Evolutionary conservation across 164 flowering plant species (phyloP).

Genomic region (Annona cherimola): DNA sequence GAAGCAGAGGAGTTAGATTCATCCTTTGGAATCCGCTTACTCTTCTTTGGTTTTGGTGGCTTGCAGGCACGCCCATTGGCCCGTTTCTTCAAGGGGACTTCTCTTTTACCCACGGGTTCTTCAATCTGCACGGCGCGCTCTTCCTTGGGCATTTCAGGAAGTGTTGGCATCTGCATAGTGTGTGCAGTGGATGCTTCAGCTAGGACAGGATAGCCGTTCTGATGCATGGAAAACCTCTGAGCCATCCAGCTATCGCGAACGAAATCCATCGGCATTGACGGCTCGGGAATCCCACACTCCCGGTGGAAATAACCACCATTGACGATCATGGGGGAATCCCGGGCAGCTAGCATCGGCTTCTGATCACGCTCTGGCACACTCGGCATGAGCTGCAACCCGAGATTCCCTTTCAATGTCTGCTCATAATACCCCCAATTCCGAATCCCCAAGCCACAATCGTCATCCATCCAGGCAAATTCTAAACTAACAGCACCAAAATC

Average conservation of each 20-base stretch:
- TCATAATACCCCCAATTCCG: conserved; percentile 85
- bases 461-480: conserved; percentile 43
- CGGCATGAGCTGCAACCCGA: conserved; percentile 70
- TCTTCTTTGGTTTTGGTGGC: conserved; percentile 50
- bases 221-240: conserved; percentile 42
- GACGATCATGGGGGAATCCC: conserved; percentile 43
- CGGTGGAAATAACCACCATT: conserved; percentile 52
- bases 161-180: conserved; percentile 45
- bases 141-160: conserved; percentile 31
- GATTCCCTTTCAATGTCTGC: conserved; percentile 51
- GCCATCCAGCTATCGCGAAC: conserved; percentile 51
- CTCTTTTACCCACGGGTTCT: conserved; percentile 36
- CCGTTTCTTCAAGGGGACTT: conserved; percentile 46
- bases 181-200: conserved; percentile 45
- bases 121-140: conserved; percentile 29
- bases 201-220: conserved; percentile 30
- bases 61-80: conserved; percentile 35
- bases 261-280: conserved; percentile 46
- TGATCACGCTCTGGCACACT: conserved; percentile 47
- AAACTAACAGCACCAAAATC: not conserved
- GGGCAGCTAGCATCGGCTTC: conserved; percentile 44
- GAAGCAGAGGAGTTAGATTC: conserved; percentile 33
- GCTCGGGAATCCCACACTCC: conserved; percentile 39
- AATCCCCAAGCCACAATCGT: conserved; percentile 50
- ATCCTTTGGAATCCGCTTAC: conserved; percentile 42